A percentile compares a stretch with the other conserved stretches of the same genome.
Evolutionary conservation across 164 flowering plant species (phyloP).

Genomic region (Malania oleifera): DNA sequence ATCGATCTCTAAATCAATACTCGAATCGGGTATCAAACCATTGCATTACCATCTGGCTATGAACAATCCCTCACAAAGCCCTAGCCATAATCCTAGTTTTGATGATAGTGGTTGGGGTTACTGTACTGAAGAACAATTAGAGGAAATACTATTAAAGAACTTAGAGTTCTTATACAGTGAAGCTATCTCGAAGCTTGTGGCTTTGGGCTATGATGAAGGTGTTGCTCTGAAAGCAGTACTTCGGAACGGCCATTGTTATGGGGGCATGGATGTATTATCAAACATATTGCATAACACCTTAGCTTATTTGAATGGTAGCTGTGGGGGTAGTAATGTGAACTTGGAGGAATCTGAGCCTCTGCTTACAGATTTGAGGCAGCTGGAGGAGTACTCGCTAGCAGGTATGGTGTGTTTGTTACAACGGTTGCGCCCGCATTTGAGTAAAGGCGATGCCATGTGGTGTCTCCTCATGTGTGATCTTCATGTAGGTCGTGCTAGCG

Average conservation of each 20-base stretch:
- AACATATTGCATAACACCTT: slow-evolving; percentile 71
- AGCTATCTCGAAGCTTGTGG: slow-evolving; percentile 57
- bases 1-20: slow-evolving; percentile 18
- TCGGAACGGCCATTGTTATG: slow-evolving; percentile 83
- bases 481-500: slow-evolving; percentile 79
- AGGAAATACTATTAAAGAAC: slow-evolving; percentile 58
- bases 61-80: slow-evolving; percentile 23
- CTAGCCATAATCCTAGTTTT: slow-evolving; percentile 24
- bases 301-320: slow-evolving; percentile 49
- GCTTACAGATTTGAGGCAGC: slow-evolving; percentile 70
- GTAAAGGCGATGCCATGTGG: slow-evolving; percentile 95
- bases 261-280: slow-evolving; percentile 72
- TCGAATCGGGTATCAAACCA: slow-evolving; percentile 40
- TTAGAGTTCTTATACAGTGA: slow-evolving; percentile 65
- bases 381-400: slow-evolving; percentile 76
- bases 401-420: slow-evolving; percentile 79
- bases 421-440: slow-evolving; percentile 72
- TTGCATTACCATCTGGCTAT: slow-evolving; percentile 24
- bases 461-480: slow-evolving; percentile 97
- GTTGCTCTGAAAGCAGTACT: slow-evolving; percentile 57
- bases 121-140: slow-evolving; percentile 82
- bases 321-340: slow-evolving; percentile 22
- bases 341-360: slow-evolving; percentile 45
- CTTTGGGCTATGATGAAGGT: slow-evolving; percentile 70
- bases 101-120: slow-evolving; percentile 75